Conservation (phyloP, 805 yeast species). For the Metschnikowia santaceciliae region DNA sequence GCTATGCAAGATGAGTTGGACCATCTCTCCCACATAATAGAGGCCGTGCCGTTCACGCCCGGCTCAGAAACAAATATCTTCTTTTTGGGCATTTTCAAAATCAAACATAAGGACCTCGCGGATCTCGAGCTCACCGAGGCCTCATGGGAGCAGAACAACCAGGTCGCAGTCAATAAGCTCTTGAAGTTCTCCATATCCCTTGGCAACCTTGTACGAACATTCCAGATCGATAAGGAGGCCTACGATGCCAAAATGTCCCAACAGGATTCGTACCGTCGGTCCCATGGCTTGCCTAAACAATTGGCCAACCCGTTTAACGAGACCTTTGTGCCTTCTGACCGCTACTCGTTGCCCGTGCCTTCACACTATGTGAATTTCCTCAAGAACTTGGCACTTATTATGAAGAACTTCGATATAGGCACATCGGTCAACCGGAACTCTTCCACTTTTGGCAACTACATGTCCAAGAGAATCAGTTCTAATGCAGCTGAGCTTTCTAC, state of each 20-base stretch:
- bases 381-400: constrained; percentile 27
- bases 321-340: constrained; percentile 2
- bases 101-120: constrained; percentile 21
- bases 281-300: constrained; percentile 2
- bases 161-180: constrained; percentile 34
- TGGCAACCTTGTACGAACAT: constrained; percentile 37
- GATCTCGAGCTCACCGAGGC: constrained; percentile 20
- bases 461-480: not conserved
- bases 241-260: constrained; percentile 23
- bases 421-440: constrained; percentile 3
- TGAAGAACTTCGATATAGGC: constrained; percentile 42
- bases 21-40: constrained; percentile 25
- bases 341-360: constrained; percentile 4
- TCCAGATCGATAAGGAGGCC: constrained; percentile 32
- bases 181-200: constrained; percentile 40
- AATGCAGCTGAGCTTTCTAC: not conserved
- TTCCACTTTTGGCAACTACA: not conserved
- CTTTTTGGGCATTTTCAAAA: constrained; percentile 32
- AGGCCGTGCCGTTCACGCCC: constrained; percentile 33
- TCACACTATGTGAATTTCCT: constrained; percentile 31
- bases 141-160: constrained; percentile 20
- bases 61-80: constrained; percentile 13
- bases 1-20: constrained; percentile 25
- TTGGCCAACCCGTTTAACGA: constrained; percentile 15
- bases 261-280: constrained; percentile 4